Evolutionary conservation across 768 basidiomycete species (phyloP).

Genomic region (Kwoniella botswanensis): DNA sequence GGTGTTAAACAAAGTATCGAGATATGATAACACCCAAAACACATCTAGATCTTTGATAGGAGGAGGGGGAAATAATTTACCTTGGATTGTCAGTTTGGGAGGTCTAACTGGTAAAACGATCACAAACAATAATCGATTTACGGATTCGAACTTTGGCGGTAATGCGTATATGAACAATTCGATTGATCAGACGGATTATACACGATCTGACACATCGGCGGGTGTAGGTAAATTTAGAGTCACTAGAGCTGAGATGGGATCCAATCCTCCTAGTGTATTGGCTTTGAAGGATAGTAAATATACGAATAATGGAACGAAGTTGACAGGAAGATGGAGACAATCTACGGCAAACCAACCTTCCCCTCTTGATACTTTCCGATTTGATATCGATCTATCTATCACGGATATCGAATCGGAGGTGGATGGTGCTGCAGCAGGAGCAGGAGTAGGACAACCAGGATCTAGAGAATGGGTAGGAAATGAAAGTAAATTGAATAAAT

Average conservation of each 20-base stretch:
- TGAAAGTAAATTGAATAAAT: slow-evolving; percentile 6
- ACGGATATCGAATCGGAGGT: not conserved
- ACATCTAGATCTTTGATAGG: not conserved
- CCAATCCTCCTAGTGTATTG: slow-evolving; percentile 14
- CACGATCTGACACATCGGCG: not conserved
- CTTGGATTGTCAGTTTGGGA: slow-evolving; percentile 23
- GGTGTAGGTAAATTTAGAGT: slow-evolving; percentile 26
- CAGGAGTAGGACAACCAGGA: slow-evolving; percentile 4
- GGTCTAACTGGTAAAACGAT: slow-evolving; percentile 17
- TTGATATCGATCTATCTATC: slow-evolving; percentile 21
- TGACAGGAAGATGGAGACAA: slow-evolving; percentile 15
- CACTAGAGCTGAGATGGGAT: slow-evolving; percentile 5
- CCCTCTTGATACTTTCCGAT: slow-evolving; percentile 29
- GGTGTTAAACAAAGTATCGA: slow-evolving; percentile 23
- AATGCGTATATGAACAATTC: not conserved
- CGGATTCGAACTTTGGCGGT: not conserved
- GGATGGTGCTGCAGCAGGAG: too few relatives aligned
- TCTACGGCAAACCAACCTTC: slow-evolving; percentile 12
- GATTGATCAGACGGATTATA: slow-evolving; percentile 26
- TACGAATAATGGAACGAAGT: not conserved
- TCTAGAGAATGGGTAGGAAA: slow-evolving; percentile 27
- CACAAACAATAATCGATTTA: not conserved
- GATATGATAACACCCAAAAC: slow-evolving; percentile 1
- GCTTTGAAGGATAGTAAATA: slow-evolving; percentile 9
- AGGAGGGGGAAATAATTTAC: slow-evolving; percentile 14